A percentile compares a stretch with the other conserved stretches of the same genome.
These are phyloP conservation scores for Eimeria sp. DNA, from an alignment of 169 alveolate genomes.

Conservation along the genomic window DNA sequence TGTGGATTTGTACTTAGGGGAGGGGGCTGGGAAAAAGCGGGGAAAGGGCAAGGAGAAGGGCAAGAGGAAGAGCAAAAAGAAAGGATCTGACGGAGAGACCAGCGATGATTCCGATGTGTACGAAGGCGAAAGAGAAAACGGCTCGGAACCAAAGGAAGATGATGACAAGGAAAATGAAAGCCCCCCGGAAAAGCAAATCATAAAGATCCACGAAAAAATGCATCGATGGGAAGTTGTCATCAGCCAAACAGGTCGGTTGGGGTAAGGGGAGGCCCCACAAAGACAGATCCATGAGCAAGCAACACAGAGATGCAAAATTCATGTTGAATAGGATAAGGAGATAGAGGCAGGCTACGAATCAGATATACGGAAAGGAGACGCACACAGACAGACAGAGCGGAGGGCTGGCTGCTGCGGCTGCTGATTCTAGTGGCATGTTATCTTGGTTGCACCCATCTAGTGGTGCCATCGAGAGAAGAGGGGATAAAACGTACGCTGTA, in stretches of 20 bases:
- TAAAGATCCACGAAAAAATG: conserved; percentile 86
- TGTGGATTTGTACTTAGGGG: conserved; percentile 95
- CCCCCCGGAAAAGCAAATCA: conserved; percentile 25
- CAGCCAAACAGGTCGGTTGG: conserved; percentile 85
- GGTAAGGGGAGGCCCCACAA: background rate
- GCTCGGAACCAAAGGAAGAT: conserved; percentile 18
- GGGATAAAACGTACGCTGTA: background rate
- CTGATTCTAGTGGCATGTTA: background rate
- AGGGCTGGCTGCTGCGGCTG: background rate
- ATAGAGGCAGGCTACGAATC: background rate
- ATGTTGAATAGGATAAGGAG: background rate
- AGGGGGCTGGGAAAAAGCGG: conserved; percentile 20
- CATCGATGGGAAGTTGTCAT: conserved; percentile 94
- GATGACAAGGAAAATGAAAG: conserved; percentile 44
- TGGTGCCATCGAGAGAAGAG: too few relatives aligned
- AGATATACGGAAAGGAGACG: background rate
- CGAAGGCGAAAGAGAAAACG: conserved; percentile 27
- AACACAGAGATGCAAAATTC: background rate
- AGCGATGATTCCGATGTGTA: conserved; percentile 28
- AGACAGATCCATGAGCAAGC: background rate
- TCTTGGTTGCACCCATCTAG: too few relatives aligned
- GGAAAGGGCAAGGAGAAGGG: conserved; percentile 28
- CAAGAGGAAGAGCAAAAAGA: conserved; percentile 4
- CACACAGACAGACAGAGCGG: conserved; percentile 5
- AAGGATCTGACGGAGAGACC: conserved; percentile 15